These are phyloP conservation scores for Penicillium aurantiogriseum DNA, from an alignment of 2,329 filamentous ascomycete genomes.

Conservation along the genomic window DNA sequence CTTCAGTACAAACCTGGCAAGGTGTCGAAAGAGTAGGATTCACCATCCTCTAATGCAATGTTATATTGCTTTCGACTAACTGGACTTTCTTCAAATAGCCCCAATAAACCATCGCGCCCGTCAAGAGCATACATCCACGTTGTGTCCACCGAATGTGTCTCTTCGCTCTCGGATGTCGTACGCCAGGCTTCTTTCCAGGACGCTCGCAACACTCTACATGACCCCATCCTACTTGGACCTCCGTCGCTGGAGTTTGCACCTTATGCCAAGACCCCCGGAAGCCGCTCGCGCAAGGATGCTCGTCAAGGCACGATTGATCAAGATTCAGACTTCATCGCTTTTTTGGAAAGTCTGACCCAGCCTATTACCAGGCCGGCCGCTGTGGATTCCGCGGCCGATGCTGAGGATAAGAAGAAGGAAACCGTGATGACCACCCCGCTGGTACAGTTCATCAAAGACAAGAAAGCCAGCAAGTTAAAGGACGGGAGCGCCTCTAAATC, in stretches of 20 bases:
- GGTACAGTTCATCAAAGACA: conserved; percentile 86
- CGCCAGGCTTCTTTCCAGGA: conserved; percentile 73
- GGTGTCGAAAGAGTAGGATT: conserved; percentile 73
- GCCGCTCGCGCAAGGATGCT: conserved; percentile 72
- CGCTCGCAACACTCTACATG: conserved; percentile 71
- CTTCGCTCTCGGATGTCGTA: conserved; percentile 67
- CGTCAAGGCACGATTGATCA: conserved; percentile 95
- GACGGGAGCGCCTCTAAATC: conserved; percentile 51
- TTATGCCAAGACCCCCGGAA: conserved; percentile 77
- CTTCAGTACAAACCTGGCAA: conserved; percentile 71
- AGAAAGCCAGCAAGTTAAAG: conserved; percentile 77
- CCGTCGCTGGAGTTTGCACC: conserved; percentile 78
- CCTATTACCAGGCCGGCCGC: conserved; percentile 57
- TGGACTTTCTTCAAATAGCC: conserved; percentile 46
- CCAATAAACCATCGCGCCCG: conserved; percentile 80
- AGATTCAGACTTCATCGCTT: conserved; percentile 91
- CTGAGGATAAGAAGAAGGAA: conserved; percentile 53
- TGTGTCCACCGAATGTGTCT: conserved; percentile 66
- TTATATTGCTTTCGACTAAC: not conserved
- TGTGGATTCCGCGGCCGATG: conserved; percentile 48
- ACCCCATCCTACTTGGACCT: conserved; percentile 70
- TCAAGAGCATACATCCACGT: conserved; percentile 81
- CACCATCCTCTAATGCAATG: not conserved
- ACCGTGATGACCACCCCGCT: conserved; percentile 81
- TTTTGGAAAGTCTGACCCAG: conserved; percentile 83